phyloP scores from a whole-genome alignment of 768 basidiomycete species.

The Leccinum olivaceopallidum region DNA sequence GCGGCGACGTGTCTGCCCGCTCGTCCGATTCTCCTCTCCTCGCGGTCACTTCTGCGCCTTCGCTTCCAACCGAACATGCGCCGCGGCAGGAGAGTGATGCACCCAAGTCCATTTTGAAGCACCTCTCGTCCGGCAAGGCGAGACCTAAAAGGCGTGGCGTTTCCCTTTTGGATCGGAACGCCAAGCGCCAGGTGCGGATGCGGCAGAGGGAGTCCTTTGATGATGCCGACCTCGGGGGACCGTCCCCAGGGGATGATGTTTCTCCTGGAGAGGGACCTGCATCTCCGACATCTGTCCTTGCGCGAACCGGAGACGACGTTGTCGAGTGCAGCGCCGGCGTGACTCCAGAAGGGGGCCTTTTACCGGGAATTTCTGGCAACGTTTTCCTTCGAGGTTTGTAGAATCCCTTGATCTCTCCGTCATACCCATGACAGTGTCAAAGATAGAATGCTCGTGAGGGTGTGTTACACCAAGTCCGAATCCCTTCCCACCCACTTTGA shows the following conservation, averaged over 20 bases:
- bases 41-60: slow-evolving; percentile 9
- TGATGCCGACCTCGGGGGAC: slow-evolving; percentile 12
- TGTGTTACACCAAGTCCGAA: slow-evolving; percentile 62
- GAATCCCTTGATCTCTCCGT: not conserved
- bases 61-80: slow-evolving; percentile 6
- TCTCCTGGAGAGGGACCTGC: slow-evolving; percentile 38
- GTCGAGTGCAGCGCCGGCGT: slow-evolving; percentile 68
- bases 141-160: slow-evolving; percentile 12
- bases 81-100: slow-evolving; percentile 9
- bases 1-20: slow-evolving; percentile 12
- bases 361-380: slow-evolving; percentile 42
- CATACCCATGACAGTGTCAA: slow-evolving; percentile 20
- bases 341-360: slow-evolving; percentile 30
- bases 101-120: slow-evolving; percentile 30
- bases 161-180: slow-evolving; percentile 15
- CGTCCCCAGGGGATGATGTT: slow-evolving; percentile 4
- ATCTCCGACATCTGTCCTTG: slow-evolving; percentile 66
- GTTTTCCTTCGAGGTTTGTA: slow-evolving; percentile 72
- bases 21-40: slow-evolving; percentile 30
- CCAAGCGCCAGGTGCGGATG: slow-evolving; percentile 11
- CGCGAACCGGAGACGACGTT: slow-evolving; percentile 55
- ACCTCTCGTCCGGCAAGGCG: slow-evolving; percentile 6
- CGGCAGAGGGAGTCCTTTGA: slow-evolving; percentile 24
- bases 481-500: slow-evolving; percentile 54
- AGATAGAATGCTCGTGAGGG: slow-evolving; percentile 91